These are phyloP conservation scores for Aspergillus calidoustus DNA, from an alignment of 2,329 filamentous ascomycete species.

Conservation along the genomic window DNA sequence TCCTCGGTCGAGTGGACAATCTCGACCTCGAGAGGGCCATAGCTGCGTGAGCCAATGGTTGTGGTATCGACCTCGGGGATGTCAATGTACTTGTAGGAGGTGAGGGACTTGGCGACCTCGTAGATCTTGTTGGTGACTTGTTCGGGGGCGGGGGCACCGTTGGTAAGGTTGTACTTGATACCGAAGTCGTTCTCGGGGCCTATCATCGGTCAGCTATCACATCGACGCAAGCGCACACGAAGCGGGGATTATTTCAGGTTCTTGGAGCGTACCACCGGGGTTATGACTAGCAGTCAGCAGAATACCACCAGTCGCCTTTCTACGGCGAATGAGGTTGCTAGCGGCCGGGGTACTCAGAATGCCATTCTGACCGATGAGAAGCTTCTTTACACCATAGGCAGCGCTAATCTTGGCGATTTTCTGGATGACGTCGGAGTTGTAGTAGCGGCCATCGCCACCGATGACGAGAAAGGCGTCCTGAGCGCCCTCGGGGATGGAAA, in stretches of 20 bases:
- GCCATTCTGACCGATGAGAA: conserved; percentile 92
- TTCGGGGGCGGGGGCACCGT: conserved; percentile 94
- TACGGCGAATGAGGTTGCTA: conserved; percentile 92
- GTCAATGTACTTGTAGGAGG: conserved; percentile 87
- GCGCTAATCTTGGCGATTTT: conserved; percentile 96
- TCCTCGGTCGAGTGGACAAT: conserved; percentile 91
- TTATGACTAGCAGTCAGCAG: conserved; percentile 97
- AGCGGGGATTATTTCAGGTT: not conserved
- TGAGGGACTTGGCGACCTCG: conserved; percentile 85
- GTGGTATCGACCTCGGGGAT: conserved; percentile 85
- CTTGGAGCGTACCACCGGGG: conserved; percentile 75
- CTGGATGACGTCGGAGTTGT: conserved; percentile 95
- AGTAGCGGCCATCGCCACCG: conserved; percentile 95
- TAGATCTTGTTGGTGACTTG: conserved; percentile 98
- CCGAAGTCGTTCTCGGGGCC: conserved; percentile 94
- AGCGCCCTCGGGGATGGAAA: conserved; percentile 93
- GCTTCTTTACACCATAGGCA: conserved; percentile 98
- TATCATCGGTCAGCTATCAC: conserved; percentile 39
- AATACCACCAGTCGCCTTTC: conserved; percentile 94
- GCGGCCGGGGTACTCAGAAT: conserved; percentile 96
- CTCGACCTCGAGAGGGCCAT: conserved; percentile 89
- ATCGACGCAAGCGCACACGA: too few relatives aligned
- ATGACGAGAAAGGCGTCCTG: conserved; percentile 91
- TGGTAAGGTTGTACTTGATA: conserved; percentile 99
- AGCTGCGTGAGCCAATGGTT: conserved; percentile 80